Evolutionary conservation across 306 rosid species (phyloP).

Genomic region (Pyrus betulifolia): DNA sequence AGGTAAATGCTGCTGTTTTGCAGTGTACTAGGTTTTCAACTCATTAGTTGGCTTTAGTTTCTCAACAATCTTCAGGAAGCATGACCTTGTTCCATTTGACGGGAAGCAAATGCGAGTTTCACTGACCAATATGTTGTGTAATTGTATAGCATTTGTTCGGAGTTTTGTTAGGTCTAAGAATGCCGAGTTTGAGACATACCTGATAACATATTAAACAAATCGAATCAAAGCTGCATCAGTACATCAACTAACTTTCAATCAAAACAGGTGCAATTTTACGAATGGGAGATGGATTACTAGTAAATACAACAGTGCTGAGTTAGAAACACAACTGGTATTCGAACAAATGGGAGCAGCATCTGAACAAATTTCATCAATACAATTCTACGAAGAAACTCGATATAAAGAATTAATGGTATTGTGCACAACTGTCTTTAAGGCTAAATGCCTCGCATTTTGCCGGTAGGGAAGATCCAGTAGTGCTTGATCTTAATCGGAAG

Average conservation of each 20-base stretch:
- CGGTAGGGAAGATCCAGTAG: not conserved
- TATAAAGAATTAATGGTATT: not conserved
- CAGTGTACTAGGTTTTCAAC: too few species aligned
- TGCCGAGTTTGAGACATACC: not conserved
- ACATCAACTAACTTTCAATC: not conserved
- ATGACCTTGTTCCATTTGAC: too few species aligned
- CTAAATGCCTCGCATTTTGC: not conserved
- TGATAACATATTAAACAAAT: not conserved
- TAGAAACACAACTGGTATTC: not conserved
- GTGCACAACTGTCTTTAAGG: not conserved
- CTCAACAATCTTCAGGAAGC: too few species aligned
- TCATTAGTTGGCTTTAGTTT: too few species aligned
- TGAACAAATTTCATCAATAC: not conserved
- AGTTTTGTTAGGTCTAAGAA: not conserved
- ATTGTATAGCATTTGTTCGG: too few species aligned
- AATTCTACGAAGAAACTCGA: not conserved
- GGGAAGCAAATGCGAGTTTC: too few species aligned
- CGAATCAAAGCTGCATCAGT: not conserved
- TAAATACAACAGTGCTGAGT: not conserved
- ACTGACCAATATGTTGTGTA: too few species aligned
- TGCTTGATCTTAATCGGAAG: not conserved
- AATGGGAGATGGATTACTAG: not conserved
- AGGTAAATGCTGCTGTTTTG: too few species aligned
- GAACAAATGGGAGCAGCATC: not conserved
- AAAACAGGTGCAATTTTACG: not conserved